Conservation (phyloP, 371 early-diverging fungal species). For the Mortierella sp. region DNA sequence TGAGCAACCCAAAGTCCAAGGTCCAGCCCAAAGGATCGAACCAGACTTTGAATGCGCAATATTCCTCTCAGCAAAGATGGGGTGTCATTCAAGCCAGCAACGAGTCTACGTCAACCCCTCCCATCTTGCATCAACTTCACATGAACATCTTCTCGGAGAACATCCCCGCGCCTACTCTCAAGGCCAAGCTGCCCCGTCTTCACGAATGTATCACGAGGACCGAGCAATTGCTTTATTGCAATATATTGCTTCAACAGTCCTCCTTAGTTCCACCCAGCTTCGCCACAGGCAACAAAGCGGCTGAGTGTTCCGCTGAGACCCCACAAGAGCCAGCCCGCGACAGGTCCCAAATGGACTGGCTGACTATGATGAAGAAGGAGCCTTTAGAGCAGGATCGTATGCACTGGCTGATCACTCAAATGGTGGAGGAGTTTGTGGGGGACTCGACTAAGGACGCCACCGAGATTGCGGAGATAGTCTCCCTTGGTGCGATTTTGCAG, state of each 20-base stretch:
- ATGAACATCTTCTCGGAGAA: not conserved
- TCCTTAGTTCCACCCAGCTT: not conserved
- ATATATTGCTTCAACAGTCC: not conserved
- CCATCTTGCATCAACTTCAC: not conserved
- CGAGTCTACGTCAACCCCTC: not conserved
- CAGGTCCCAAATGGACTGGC: too few species aligned
- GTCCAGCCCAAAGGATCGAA: not conserved
- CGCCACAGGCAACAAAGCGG: not conserved
- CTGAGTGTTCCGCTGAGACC: not conserved
- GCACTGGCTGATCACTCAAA: too few species aligned
- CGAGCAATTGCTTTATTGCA: too few species aligned
- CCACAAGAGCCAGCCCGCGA: too few species aligned
- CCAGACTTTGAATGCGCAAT: not conserved
- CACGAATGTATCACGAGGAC: too few species aligned
- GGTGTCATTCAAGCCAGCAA: not conserved
- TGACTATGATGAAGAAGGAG: too few species aligned
- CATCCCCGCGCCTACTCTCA: too few species aligned
- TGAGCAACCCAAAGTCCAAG: not conserved
- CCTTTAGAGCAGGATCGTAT: too few species aligned
- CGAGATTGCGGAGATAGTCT: not conserved
- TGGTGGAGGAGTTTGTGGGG: too few species aligned
- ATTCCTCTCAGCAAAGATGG: not conserved
- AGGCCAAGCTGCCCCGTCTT: too few species aligned
- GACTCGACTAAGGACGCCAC: not conserved
- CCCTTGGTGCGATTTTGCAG: not conserved